phyloP scores from a whole-genome alignment of 371 early-diverging fungal species.

The Actinomortierella ambigua region DNA sequence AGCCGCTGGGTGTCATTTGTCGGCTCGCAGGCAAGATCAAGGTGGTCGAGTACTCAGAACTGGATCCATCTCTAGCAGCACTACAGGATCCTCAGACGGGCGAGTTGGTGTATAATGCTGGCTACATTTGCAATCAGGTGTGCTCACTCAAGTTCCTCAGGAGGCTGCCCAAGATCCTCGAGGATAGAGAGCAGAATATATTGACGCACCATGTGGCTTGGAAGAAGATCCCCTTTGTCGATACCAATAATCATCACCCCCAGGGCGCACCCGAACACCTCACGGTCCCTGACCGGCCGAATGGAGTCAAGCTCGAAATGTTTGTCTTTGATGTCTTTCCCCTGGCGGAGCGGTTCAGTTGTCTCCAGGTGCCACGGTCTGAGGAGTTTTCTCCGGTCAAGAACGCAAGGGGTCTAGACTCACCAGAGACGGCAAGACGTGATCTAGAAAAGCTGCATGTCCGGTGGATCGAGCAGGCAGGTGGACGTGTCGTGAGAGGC shows the following conservation, averaged over 20 bases:
- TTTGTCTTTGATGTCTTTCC: slow-evolving; percentile 82
- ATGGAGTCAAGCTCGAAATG: slow-evolving; percentile 82
- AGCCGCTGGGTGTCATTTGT: slow-evolving; percentile 73
- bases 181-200: slow-evolving; percentile 30
- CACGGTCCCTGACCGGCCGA: slow-evolving; percentile 52
- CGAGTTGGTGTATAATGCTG: slow-evolving; percentile 62
- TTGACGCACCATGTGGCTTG: slow-evolving; percentile 73
- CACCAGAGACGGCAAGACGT: slow-evolving; percentile 66
- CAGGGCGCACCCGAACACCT: slow-evolving; percentile 42
- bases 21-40: slow-evolving; percentile 56
- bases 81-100: slow-evolving; percentile 37
- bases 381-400: slow-evolving; percentile 81
- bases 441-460: slow-evolving; percentile 54
- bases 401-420: slow-evolving; percentile 67
- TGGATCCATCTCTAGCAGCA: slow-evolving; percentile 51
- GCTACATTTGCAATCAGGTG: slow-evolving; percentile 80
- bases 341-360: slow-evolving; percentile 63
- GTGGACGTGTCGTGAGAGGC: slow-evolving; percentile 29
- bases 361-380: slow-evolving; percentile 65
- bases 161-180: slow-evolving; percentile 31
- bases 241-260: slow-evolving; percentile 31
- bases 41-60: slow-evolving; percentile 79
- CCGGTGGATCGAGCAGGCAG: slow-evolving; percentile 45
- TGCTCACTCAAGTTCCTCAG: slow-evolving; percentile 66
- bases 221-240: slow-evolving; percentile 74